Percentiles rank a stretch among this genome's conserved stretches.
Conservation (phyloP, 805 yeast species). For the Yamadazyma ubonensis region DNA sequence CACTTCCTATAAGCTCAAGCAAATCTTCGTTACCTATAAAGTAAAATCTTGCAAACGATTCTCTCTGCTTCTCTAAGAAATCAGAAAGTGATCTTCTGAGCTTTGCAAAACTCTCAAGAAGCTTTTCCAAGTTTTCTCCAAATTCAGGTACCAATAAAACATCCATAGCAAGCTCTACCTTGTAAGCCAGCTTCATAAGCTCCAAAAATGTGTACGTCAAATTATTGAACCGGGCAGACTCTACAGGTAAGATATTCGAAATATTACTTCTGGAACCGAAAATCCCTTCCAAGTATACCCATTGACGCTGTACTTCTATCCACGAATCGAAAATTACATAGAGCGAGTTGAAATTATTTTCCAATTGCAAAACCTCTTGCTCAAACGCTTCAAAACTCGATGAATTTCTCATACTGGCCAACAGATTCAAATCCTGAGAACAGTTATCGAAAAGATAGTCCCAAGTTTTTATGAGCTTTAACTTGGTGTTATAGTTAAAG, state of each 20-base stretch:
- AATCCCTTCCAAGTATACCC: slow-evolving; percentile 83
- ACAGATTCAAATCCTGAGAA: slow-evolving; percentile 57
- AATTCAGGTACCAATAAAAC: slow-evolving; percentile 51
- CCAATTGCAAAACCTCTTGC: slow-evolving; percentile 54
- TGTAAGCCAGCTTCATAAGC: slow-evolving; percentile 49
- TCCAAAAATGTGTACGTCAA: slow-evolving; percentile 61
- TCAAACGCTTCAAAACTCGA: slow-evolving; percentile 60
- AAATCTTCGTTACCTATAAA: slow-evolving; percentile 91
- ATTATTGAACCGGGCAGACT: slow-evolving; percentile 62
- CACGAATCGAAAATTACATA: slow-evolving; percentile 59
- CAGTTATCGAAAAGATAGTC: slow-evolving; percentile 56
- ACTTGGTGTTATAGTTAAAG: slow-evolving; percentile 51
- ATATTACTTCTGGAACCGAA: slow-evolving; percentile 61
- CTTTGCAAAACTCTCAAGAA: slow-evolving; percentile 54
- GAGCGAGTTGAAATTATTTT: slow-evolving; percentile 51
- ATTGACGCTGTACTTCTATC: slow-evolving; percentile 85
- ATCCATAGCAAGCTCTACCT: slow-evolving; percentile 54
- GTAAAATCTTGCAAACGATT: slow-evolving; percentile 73
- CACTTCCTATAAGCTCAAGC: slow-evolving; percentile 74
- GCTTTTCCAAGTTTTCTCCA: slow-evolving; percentile 44
- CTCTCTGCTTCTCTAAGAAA: slow-evolving; percentile 78
- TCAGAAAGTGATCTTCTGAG: slow-evolving; percentile 69
- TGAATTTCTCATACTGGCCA: slow-evolving; percentile 71
- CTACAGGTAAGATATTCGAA: slow-evolving; percentile 62
- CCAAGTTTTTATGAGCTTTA: slow-evolving; percentile 67